Base-by-base conservation (phyloP, 306 rosid genomes). In the Gastrolobium bilobum region DNA sequence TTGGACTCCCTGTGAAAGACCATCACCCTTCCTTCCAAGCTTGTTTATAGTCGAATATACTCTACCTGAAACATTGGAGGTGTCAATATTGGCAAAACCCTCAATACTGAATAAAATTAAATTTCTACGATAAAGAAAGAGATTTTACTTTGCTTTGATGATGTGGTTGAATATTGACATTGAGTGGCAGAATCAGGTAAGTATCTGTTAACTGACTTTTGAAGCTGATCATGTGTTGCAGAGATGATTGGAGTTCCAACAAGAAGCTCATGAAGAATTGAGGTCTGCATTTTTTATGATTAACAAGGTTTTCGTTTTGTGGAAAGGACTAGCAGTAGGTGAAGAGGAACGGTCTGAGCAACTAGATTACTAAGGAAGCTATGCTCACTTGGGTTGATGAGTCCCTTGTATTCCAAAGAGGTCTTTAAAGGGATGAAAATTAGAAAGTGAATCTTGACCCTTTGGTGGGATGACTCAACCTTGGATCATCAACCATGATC, bases 181-280 rank as follows among this genome's bases (percentile, higher is more conserved):
- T 76, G 85, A 65, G 44, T 15, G 31, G 68, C 56, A 74, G 77
- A 47, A 74, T 72, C 86, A 46, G 77, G 73, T 37, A 85, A 62
- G 79, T 78, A 82, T 78, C 58, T 79, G 42, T 82, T 78, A 4
- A 33, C 63, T n/a, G 84, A 69, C 5, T 68, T 78, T 35, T 69
- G 84, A 68, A 73, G 56, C 62, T 74, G 82, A 76, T 80, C 59
- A 47, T 64, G 50, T 60, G 74, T 73, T 48, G 68, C 51, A 26
- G 89, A 72, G 48, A 67, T 65, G 59, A 71, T 47, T 54, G 83
- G 86, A 64, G 73, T 76, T 68, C 92, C 90, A 66, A 81, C 35
- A 38, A 79, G 34, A 34, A 82, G 80, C 10, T 88, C 81, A 40
- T 81, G 88, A 73, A 83, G 75, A 86, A 83, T 67, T 48, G 88